Evolutionary conservation across 441 rosid species (phyloP).

Genomic region (Macaranga tanarius): DNA sequence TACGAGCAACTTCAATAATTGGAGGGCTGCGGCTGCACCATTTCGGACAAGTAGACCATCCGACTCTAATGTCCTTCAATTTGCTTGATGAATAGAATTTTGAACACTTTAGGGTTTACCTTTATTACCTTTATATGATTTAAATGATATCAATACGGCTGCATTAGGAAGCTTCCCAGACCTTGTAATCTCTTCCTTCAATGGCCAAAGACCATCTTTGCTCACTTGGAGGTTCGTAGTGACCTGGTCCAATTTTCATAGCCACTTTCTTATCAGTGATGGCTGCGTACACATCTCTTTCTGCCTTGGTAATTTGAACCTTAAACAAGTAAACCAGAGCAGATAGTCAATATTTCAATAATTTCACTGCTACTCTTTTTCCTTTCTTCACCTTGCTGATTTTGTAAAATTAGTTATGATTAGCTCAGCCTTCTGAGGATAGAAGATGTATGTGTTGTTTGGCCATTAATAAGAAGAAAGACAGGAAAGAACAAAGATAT

Average conservation of each 20-base stretch:
- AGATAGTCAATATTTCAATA: conserved; percentile 6
- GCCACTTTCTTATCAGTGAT: conserved; percentile 69
- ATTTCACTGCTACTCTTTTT: neutral
- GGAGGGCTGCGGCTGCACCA: neutral
- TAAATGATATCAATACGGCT: neutral
- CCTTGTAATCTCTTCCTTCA: conserved; percentile 79
- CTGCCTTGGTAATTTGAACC: conserved; percentile 70
- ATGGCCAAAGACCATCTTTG: conserved; percentile 56
- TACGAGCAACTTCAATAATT: neutral
- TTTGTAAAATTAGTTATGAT: neutral
- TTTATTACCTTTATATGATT: neutral
- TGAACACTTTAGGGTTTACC: neutral
- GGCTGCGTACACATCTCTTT: conserved; percentile 85
- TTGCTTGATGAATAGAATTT: conserved; percentile 9
- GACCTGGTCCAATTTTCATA: conserved; percentile 89
- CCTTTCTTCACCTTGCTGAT: neutral
- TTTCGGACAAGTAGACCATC: conserved; percentile 8
- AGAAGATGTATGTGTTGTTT: neutral
- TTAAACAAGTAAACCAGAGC: conserved; percentile 25
- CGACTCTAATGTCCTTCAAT: conserved; percentile 11
- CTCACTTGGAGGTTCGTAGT: conserved; percentile 67
- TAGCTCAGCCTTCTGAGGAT: neutral
- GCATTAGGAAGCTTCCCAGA: conserved; percentile 69
- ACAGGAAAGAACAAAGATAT: neutral
- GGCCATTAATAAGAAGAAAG: neutral